phyloP scores from a whole-genome alignment of 148 eudicot species.

The Chenopodium berlandieri region DNA sequence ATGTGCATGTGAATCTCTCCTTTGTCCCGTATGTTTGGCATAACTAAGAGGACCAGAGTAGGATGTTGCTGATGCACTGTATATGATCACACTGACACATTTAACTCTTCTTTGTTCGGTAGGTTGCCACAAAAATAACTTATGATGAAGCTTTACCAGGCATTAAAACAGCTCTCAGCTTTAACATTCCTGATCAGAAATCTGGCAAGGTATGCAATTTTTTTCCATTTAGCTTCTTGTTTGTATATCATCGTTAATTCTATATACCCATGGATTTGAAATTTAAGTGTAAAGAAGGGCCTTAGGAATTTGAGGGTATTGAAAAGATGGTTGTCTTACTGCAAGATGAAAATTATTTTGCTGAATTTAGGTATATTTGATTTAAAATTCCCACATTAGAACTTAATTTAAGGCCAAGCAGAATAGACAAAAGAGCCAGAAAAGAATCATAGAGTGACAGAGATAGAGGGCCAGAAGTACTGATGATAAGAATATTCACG shows the following conservation, averaged over 20 bases:
- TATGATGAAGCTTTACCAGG: slow-evolving; percentile 54
- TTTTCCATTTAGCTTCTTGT: slow-evolving; percentile 13
- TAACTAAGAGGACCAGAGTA: neutral
- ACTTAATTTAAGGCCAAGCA: neutral
- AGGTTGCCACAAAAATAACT: slow-evolving; percentile 82
- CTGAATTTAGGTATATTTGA: too few species aligned
- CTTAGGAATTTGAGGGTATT: neutral
- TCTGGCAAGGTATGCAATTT: slow-evolving; percentile 70
- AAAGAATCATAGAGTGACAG: neutral
- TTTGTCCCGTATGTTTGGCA: neutral
- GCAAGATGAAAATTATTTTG: neutral
- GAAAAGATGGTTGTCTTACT: neutral
- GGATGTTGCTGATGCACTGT: neutral
- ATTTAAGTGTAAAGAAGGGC: neutral
- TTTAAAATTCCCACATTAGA: too few species aligned
- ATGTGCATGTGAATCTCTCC: neutral
- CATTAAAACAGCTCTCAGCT: slow-evolving; percentile 70
- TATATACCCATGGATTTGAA: neutral
- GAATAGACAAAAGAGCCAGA: neutral
- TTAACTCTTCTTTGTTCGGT: slow-evolving; percentile 17
- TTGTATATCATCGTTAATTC: neutral
- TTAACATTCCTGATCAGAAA: slow-evolving; percentile 78
- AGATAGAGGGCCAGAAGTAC: neutral
- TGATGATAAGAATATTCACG: neutral
- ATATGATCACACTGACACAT: neutral